Evolutionary conservation across 2,329 filamentous ascomycete genomes (phyloP).

Genomic region (Aspergillus phoenicis): DNA sequence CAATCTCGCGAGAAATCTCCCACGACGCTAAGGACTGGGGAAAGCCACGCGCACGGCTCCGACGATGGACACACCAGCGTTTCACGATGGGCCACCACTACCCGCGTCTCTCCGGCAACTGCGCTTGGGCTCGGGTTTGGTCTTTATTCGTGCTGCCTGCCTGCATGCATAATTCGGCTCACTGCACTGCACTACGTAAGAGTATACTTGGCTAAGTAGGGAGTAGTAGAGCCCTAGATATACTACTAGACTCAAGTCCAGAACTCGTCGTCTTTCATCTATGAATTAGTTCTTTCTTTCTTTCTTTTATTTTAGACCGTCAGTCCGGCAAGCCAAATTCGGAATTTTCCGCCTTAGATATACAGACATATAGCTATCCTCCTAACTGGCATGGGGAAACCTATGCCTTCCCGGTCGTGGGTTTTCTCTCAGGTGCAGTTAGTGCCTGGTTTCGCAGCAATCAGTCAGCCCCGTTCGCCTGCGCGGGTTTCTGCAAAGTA

Average conservation of each 20-base stretch:
- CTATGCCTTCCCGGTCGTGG: background rate
- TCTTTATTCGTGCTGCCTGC: background rate
- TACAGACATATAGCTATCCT: background rate
- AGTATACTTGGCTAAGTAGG: background rate
- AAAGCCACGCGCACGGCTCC: constrained; percentile 19
- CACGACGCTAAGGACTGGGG: constrained; percentile 12
- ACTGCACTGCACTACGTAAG: background rate
- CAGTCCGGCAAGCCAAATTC: background rate
- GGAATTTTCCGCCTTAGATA: background rate
- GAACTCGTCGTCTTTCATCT: background rate
- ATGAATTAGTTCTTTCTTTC: background rate
- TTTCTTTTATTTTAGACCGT: background rate
- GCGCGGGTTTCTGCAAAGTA: constrained; percentile 7
- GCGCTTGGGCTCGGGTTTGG: background rate
- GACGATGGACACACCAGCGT: constrained; percentile 25
- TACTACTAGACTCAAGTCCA: background rate
- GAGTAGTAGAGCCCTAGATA: background rate
- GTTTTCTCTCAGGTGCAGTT: constrained; percentile 1
- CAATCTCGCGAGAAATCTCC: background rate
- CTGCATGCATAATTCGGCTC: background rate
- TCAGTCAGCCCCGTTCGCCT: constrained; percentile 9
- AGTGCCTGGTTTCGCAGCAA: background rate
- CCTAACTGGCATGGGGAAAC: background rate
- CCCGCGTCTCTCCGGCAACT: constrained; percentile 23
- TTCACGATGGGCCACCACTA: constrained; percentile 21